Conservation (phyloP, 257 asterid species). For the Nicotiana obtusifolia region DNA sequence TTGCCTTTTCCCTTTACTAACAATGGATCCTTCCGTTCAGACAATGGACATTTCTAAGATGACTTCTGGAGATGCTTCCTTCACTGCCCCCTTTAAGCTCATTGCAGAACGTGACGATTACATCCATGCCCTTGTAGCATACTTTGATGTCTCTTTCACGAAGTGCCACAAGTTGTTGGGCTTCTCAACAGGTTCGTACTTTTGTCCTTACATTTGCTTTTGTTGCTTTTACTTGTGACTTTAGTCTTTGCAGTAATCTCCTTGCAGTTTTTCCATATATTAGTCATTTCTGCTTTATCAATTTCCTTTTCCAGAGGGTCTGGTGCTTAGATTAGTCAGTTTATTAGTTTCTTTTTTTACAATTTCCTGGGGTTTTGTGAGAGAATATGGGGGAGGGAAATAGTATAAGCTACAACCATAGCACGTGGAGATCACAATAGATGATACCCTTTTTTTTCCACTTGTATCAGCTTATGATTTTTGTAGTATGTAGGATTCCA, state of each 20-base stretch:
- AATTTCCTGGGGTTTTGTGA: background rate
- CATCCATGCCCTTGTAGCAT: conserved; percentile 93
- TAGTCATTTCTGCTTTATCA: background rate
- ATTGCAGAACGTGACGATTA: conserved; percentile 92
- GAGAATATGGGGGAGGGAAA: background rate
- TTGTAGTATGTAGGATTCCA: background rate
- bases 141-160: conserved; percentile 91
- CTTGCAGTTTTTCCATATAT: background rate
- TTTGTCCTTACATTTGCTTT: background rate
- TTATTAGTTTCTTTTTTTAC: background rate
- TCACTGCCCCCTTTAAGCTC: conserved; percentile 94
- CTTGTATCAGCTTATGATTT: background rate
- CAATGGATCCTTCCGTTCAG: conserved; percentile 27
- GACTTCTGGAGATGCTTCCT: conserved; percentile 78
- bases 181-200: conserved; percentile 71
- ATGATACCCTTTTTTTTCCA: background rate
- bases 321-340: background rate
- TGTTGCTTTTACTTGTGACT: background rate
- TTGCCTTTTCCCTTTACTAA: conserved; percentile 2
- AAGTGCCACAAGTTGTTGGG: conserved; percentile 82
- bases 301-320: background rate
- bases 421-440: background rate
- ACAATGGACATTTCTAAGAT: conserved; percentile 97
- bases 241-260: background rate
- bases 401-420: background rate